Percentiles rank a stretch among this genome's conserved stretches.
Conservation (phyloP, 2,329 filamentous ascomycete species). For the Coniella lustricola region DNA sequence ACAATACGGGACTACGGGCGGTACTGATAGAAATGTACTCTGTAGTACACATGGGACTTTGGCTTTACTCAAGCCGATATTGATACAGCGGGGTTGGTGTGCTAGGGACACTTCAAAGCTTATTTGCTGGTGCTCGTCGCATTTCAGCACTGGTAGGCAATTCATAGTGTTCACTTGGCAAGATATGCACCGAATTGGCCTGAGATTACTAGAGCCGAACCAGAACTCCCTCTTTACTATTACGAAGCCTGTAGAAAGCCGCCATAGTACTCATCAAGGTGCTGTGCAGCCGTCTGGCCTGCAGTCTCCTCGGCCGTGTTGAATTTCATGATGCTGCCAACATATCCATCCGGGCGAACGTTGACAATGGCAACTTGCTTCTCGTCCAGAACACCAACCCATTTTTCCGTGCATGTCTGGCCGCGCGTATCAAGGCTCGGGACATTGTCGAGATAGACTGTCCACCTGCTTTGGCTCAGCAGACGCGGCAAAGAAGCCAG, state of each 20-base stretch:
- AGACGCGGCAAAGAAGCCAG: slow-evolving; percentile 55
- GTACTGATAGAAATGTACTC: too few relatives aligned
- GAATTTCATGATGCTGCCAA: slow-evolving; percentile 53
- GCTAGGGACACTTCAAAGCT: too few relatives aligned
- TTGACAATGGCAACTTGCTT: slow-evolving; percentile 57
- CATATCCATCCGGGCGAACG: slow-evolving; percentile 67
- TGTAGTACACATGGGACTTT: too few relatives aligned
- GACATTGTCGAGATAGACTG: slow-evolving; percentile 63
- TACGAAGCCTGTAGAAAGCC: slow-evolving; percentile 47
- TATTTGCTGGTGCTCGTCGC: too few relatives aligned
- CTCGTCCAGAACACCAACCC: slow-evolving; percentile 52
- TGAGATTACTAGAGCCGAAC: too few relatives aligned
- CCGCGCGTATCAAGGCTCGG: slow-evolving; percentile 46
- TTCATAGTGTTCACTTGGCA: too few relatives aligned
- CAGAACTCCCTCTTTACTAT: too few relatives aligned
- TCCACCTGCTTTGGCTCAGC: slow-evolving; percentile 60
- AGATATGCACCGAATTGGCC: too few relatives aligned
- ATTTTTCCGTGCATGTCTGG: slow-evolving; percentile 56
- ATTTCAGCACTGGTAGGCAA: too few relatives aligned
- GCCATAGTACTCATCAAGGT: slow-evolving; percentile 47
- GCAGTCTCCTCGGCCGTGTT: slow-evolving; percentile 30
- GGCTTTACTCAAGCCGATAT: too few relatives aligned
- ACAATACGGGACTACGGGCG: too few relatives aligned
- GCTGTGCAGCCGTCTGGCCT: slow-evolving; percentile 37
- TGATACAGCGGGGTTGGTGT: too few relatives aligned